Conservation (phyloP, 805 yeast species). For the Candida railenensis region DNA sequence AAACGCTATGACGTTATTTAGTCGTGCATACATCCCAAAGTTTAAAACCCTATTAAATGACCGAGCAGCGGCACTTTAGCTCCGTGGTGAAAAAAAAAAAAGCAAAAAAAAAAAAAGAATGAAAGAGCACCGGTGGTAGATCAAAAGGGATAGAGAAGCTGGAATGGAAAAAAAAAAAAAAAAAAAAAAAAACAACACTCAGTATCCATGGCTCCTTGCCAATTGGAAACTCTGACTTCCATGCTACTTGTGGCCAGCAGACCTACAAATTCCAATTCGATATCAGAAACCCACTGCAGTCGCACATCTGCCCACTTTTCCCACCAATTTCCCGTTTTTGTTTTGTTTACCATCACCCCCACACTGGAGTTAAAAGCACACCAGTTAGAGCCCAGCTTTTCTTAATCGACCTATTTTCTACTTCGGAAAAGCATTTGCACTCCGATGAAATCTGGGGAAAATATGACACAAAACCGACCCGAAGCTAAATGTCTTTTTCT, state of each 20-base stretch:
- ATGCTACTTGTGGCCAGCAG: too few species aligned
- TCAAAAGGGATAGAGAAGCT: too few species aligned
- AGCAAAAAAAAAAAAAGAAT: background rate
- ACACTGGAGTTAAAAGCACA: background rate
- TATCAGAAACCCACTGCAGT: too few species aligned
- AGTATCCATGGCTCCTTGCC: too few species aligned
- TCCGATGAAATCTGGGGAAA: conserved; percentile 1
- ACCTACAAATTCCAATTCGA: too few species aligned
- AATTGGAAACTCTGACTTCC: too few species aligned
- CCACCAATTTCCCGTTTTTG: too few species aligned
- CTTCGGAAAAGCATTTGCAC: background rate
- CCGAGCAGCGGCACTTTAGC: background rate
- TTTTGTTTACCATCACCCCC: background rate
- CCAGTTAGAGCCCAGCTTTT: background rate
- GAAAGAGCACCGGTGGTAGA: background rate
- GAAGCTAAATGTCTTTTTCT: background rate
- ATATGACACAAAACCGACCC: background rate
- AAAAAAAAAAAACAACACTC: background rate
- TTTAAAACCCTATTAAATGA: background rate
- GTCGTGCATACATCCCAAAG: background rate
- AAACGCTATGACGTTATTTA: background rate
- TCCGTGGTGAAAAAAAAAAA: background rate
- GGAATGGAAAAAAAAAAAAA: too few species aligned
- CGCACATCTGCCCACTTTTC: too few species aligned
- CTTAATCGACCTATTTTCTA: background rate